phyloP scores from a whole-genome alignment of 257 asterid species.

The Marsdenia floribunda region DNA sequence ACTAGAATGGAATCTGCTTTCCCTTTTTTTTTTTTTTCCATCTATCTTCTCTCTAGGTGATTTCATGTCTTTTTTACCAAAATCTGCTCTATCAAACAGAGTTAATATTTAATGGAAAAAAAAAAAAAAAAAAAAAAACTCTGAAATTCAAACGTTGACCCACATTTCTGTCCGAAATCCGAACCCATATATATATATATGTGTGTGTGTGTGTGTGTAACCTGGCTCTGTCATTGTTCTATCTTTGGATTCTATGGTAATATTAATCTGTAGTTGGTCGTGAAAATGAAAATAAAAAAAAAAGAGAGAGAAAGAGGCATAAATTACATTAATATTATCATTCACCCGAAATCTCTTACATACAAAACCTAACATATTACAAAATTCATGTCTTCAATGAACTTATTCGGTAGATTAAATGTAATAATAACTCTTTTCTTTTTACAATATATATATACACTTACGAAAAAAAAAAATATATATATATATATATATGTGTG shows the following conservation, averaged over 20 bases:
- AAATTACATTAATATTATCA: too few relatives aligned
- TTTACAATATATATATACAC: too few relatives aligned
- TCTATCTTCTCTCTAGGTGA: conserved; percentile 15
- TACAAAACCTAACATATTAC: too few relatives aligned
- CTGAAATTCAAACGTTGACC: conserved; percentile 44
- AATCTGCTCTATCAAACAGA: conserved; percentile 28
- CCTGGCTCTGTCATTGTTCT: conserved; percentile 45
- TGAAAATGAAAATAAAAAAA: too few relatives aligned
- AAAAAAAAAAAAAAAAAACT: conserved; percentile 19
- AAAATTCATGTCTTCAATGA: too few relatives aligned
- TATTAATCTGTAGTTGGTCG: background rate
- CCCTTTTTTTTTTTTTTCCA: background rate
- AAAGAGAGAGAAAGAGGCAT: too few relatives aligned
- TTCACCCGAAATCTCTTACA: too few relatives aligned
- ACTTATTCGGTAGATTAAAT: too few relatives aligned
- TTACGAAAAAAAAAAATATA: too few relatives aligned
- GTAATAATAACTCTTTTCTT: too few relatives aligned
- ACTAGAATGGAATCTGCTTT: conserved; percentile 20
- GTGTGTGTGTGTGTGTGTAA: conserved; percentile 19
- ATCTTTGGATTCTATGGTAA: conserved; percentile 15
- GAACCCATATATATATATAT: conserved; percentile 16
- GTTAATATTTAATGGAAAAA: conserved; percentile 25
- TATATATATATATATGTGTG: too few relatives aligned
- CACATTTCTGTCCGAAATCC: conserved; percentile 47
- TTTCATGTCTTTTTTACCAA: conserved; percentile 41